Conservation (phyloP, 495 filamentous ascomycete species). For the Penicillium canescens region DNA sequence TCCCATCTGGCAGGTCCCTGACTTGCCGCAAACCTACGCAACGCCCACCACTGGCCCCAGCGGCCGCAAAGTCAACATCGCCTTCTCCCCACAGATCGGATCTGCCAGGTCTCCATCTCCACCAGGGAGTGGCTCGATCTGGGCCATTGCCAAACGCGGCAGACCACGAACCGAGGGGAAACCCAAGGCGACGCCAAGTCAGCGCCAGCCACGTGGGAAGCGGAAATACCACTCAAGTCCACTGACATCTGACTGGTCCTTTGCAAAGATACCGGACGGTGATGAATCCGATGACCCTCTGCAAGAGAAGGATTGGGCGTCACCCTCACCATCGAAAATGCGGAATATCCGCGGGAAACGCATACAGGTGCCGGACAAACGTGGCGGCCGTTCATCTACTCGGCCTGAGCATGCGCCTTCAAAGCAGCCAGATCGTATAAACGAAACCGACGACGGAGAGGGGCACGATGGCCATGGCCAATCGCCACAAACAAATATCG, state of each 20-base stretch:
- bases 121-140: constrained; percentile 39
- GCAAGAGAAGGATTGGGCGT: constrained; percentile 38
- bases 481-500: not conserved
- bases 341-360: constrained; percentile 26
- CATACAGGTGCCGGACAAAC: constrained; percentile 5
- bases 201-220: constrained; percentile 23
- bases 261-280: constrained; percentile 36
- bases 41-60: constrained; percentile 31
- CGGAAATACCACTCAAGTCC: constrained; percentile 37
- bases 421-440: not conserved
- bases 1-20: constrained; percentile 42
- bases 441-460: not conserved
- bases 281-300: constrained; percentile 51
- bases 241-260: constrained; percentile 45
- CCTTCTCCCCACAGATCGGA: constrained; percentile 5
- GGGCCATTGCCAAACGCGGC: constrained; percentile 33
- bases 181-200: constrained; percentile 20
- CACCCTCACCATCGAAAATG: constrained; percentile 28
- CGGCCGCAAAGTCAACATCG: constrained; percentile 12
- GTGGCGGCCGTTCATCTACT: not conserved
- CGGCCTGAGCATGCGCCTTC: not conserved
- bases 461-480: not conserved
- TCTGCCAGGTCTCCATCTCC: constrained; percentile 32
- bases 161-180: constrained; percentile 26
- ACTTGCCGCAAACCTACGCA: constrained; percentile 33